phyloP scores from a whole-genome alignment of 768 basidiomycete species.

The Suillus brevipes region DNA sequence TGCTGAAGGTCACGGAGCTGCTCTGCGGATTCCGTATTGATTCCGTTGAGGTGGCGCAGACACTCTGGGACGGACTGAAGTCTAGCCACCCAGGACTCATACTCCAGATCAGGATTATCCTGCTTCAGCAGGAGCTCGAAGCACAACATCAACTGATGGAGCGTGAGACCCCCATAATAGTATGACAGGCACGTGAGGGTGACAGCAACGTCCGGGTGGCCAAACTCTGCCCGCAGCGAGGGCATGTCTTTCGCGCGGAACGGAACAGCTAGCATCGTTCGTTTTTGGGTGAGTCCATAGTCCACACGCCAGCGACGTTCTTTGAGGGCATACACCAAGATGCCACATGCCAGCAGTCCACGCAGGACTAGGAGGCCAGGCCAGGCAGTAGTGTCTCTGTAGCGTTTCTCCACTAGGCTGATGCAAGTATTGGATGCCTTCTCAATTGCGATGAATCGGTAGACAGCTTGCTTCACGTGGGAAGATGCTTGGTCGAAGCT shows the following conservation, averaged over 20 bases:
- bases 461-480: conserved; percentile 12
- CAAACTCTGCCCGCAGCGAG: background rate
- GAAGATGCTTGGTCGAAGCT: background rate
- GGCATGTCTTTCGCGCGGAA: background rate
- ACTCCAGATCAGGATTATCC: background rate
- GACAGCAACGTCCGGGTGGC: background rate
- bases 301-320: background rate
- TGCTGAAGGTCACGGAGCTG: conserved; percentile 14
- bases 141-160: background rate
- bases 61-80: background rate
- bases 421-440: background rate
- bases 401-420: conserved; percentile 13
- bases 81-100: background rate
- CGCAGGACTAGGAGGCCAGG: background rate
- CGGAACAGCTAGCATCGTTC: background rate
- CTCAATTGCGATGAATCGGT: conserved; percentile 24
- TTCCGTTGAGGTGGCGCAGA: background rate
- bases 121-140: background rate
- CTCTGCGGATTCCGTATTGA: background rate
- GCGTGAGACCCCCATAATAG: background rate
- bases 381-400: background rate
- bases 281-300: background rate
- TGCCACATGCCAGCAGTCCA: background rate
- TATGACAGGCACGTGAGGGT: background rate
- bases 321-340: background rate